Percentiles rank a stretch among this genome's conserved stretches.
phyloP scores from a whole-genome alignment of 2,329 filamentous ascomycete species.

The Aspergillus fructus region DNA sequence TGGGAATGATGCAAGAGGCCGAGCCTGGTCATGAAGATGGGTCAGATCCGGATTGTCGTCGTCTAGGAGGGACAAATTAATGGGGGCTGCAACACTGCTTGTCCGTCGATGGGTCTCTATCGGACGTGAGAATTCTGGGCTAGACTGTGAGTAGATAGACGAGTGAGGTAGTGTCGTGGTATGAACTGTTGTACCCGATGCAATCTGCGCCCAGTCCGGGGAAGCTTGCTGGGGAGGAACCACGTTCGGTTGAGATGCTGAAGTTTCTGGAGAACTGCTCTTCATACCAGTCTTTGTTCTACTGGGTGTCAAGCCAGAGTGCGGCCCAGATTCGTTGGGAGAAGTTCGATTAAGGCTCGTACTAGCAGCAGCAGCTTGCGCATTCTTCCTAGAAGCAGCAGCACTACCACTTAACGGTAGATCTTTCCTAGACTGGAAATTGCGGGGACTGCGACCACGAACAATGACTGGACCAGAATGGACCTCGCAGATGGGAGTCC shows the following conservation, averaged over 20 bases:
- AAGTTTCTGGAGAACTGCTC: constrained; percentile 37
- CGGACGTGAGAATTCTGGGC: constrained; percentile 50
- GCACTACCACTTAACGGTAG: constrained; percentile 80
- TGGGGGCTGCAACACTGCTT: constrained; percentile 45
- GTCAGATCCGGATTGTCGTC: constrained; percentile 53
- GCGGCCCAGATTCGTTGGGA: constrained; percentile 29
- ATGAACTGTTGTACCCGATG: constrained; percentile 19
- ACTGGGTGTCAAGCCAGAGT: constrained; percentile 27
- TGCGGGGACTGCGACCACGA: constrained; percentile 85
- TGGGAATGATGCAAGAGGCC: constrained; percentile 21
- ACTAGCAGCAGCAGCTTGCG: constrained; percentile 39
- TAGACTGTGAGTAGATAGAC: constrained; percentile 52
- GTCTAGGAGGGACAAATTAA: constrained; percentile 57
- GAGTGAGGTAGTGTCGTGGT: constrained; percentile 25
- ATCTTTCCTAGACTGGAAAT: constrained; percentile 93
- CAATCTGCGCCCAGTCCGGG: constrained; percentile 39
- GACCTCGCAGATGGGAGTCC: constrained; percentile 77
- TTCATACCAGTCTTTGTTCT: constrained; percentile 31
- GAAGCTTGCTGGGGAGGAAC: constrained; percentile 26
- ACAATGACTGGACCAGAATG: constrained; percentile 91
- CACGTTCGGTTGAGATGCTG: constrained; percentile 28
- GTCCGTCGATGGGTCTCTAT: constrained; percentile 37
- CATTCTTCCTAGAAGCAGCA: constrained; percentile 72
- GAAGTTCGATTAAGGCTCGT: constrained; percentile 32
- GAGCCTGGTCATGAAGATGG: constrained; percentile 21